A percentile compares a stretch with the other conserved stretches of the same genome.
Evolutionary conservation across 805 yeast species (phyloP).

Genomic region (Zygosaccharomyces bisporus): DNA sequence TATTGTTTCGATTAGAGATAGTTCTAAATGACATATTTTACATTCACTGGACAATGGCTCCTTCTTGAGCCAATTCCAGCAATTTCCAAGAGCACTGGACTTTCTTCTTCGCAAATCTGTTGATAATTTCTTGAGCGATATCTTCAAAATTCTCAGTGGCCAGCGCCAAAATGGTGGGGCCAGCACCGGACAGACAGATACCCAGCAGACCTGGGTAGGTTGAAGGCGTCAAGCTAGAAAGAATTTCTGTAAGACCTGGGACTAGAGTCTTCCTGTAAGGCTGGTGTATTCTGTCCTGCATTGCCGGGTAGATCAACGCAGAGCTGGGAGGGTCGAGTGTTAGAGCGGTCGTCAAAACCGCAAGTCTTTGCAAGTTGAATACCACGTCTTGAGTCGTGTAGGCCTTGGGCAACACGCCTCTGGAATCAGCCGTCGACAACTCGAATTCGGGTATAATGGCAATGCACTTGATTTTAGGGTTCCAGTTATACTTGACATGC

Average conservation of each 20-base stretch:
- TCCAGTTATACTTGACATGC: constrained; percentile 83
- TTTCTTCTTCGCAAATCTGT: constrained; percentile 58
- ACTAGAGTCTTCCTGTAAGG: constrained; percentile 91
- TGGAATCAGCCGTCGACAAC: constrained; percentile 85
- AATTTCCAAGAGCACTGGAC: constrained; percentile 80
- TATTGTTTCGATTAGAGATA: not conserved
- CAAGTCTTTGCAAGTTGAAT: constrained; percentile 89
- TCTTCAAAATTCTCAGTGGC: constrained; percentile 85
- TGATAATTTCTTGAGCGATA: constrained; percentile 73
- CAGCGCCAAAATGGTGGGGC: constrained; percentile 91
- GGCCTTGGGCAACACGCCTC: constrained; percentile 81
- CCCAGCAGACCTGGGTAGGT: constrained; percentile 85
- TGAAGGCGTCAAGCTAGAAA: constrained; percentile 74
- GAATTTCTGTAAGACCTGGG: constrained; percentile 84
- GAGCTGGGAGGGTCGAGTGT: constrained; percentile 81
- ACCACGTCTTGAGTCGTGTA: constrained; percentile 80
- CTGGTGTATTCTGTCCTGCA: constrained; percentile 96
- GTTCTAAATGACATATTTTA: not conserved
- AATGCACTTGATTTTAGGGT: constrained; percentile 74
- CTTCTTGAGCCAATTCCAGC: constrained; percentile 82
- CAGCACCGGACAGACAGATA: constrained; percentile 95
- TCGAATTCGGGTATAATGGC: constrained; percentile 93
- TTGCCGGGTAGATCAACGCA: constrained; percentile 81
- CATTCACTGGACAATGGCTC: constrained; percentile 53
- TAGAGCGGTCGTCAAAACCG: constrained; percentile 87